phyloP scores from a whole-genome alignment of 345 rosid species.

The Boechera divaricarpa region DNA sequence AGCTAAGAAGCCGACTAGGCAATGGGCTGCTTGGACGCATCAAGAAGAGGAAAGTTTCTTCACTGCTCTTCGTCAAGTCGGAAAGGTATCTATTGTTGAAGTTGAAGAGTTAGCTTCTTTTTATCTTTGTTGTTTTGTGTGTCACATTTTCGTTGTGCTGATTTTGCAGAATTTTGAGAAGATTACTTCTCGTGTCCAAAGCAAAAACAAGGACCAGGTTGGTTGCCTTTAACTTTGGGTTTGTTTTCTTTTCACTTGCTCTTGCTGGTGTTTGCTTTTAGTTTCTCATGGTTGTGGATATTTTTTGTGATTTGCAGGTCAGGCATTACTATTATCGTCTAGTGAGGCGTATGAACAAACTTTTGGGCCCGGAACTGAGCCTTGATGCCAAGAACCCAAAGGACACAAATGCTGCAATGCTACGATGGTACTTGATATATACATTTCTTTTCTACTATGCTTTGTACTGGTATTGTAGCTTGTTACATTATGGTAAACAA shows the following conservation, averaged over 20 bases:
- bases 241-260: background rate
- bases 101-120: background rate
- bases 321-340: constrained; percentile 97
- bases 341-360: constrained; percentile 98
- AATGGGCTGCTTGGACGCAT: constrained; percentile 99
- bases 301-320: constrained; percentile 62
- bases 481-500: constrained; percentile 8
- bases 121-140: constrained; percentile 19
- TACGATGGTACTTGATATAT: constrained; percentile 73
- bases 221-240: constrained; percentile 24
- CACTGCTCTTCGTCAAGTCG: constrained; percentile 97
- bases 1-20: constrained; percentile 89
- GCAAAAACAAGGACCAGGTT: constrained; percentile 99
- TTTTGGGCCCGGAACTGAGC: constrained; percentile 85
- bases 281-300: constrained; percentile 19
- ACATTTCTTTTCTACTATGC: constrained; percentile 15
- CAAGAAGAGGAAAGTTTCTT: constrained; percentile 99
- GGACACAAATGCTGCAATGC: constrained; percentile 99
- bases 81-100: constrained; percentile 65
- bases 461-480: constrained; percentile 17
- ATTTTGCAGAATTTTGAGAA: constrained; percentile 91
- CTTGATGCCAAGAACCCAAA: constrained; percentile 97
- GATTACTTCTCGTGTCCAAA: constrained; percentile 93
- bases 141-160: constrained; percentile 13
- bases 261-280: constrained; percentile 24